Conservation (phyloP, 208 protist species). For the Leishmania tarentolae region DNA sequence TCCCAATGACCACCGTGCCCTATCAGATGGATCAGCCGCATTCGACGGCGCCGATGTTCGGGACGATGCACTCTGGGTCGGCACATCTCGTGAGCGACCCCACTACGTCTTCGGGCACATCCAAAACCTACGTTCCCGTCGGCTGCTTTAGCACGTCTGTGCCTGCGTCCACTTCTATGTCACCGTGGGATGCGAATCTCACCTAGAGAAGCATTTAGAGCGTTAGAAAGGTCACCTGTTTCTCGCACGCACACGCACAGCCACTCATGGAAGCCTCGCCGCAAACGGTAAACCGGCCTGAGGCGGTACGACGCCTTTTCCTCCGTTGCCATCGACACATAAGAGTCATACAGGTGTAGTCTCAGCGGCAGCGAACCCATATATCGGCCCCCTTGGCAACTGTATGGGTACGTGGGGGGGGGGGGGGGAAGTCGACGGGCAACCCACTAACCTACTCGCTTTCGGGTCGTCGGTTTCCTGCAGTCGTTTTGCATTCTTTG, state of each 20-base stretch:
- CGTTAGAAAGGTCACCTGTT: neutral
- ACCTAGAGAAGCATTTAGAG: neutral
- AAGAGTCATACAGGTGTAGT: neutral
- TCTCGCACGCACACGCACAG: neutral
- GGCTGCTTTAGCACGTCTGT: slow-evolving; percentile 6
- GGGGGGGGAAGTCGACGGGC: neutral
- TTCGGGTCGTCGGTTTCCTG: neutral
- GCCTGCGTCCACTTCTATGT: neutral
- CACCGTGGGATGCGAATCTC: neutral
- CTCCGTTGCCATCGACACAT: neutral
- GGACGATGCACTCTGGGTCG: neutral
- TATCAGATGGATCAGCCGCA: neutral
- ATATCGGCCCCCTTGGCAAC: neutral
- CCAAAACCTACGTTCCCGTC: neutral
- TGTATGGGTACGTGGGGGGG: neutral
- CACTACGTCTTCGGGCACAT: neutral
- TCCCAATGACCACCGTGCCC: neutral
- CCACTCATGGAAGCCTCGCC: neutral
- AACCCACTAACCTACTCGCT: neutral
- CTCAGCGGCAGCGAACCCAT: neutral
- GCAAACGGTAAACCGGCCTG: neutral
- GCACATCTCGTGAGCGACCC: neutral
- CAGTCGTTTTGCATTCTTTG: slow-evolving; percentile 6
- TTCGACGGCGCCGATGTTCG: neutral
- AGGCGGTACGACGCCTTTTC: neutral